A percentile compares a stretch with the other conserved stretches of the same genome.
phyloP scores from a whole-genome alignment of 441 rosid genomes.

The Corymbia calophylla region DNA sequence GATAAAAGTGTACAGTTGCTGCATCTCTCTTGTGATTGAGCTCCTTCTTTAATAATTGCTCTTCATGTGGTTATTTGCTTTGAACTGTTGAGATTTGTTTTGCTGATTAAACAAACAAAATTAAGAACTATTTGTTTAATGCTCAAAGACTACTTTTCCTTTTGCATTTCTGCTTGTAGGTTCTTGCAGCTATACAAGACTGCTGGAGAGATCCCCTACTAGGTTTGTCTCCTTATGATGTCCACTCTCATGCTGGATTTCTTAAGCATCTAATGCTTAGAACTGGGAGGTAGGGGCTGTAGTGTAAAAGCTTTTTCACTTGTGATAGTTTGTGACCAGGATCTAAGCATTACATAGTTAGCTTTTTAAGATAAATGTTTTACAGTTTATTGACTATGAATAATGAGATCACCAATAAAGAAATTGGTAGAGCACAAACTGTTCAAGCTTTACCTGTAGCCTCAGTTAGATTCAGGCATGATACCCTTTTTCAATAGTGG shows the following conservation, averaged over 20 bases:
- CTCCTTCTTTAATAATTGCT: not conserved
- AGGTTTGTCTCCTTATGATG: constrained; percentile 73
- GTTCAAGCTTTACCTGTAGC: not conserved
- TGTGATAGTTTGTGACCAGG: not conserved
- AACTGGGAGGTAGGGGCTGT: constrained; percentile 69
- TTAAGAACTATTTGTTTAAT: not conserved
- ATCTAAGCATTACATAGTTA: not conserved
- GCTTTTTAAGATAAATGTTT: not conserved
- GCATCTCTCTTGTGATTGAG: not conserved
- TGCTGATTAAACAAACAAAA: not conserved
- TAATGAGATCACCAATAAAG: not conserved
- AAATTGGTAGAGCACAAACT: not conserved
- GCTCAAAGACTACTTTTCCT: not conserved
- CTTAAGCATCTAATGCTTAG: constrained; percentile 93
- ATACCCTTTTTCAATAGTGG: not conserved
- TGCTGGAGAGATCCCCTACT: constrained; percentile 74
- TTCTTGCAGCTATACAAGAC: constrained; percentile 73
- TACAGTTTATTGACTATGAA: not conserved
- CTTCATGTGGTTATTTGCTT: not conserved
- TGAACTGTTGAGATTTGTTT: not conserved
- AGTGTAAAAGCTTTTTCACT: not conserved
- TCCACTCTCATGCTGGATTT: constrained; percentile 77
- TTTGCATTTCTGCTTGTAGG: constrained; percentile 23
- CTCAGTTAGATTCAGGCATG: not conserved
- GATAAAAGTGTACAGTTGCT: not conserved